phyloP scores from a whole-genome alignment of 768 basidiomycete genomes.

The Rhizopogon rudus region DNA sequence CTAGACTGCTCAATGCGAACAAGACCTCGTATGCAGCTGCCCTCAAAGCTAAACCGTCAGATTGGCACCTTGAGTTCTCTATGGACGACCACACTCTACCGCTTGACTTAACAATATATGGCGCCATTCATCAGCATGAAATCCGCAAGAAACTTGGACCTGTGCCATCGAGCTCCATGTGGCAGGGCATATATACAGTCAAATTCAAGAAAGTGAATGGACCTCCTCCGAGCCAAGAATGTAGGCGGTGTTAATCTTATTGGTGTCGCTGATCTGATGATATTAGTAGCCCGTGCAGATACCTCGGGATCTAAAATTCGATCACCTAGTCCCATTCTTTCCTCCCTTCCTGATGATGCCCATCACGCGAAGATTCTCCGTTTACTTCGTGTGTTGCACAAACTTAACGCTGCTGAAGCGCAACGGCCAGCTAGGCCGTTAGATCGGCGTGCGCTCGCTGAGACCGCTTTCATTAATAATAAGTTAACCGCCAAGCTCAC shows the following conservation, averaged over 20 bases:
- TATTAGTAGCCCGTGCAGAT: slow-evolving; percentile 24
- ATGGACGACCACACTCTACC: slow-evolving; percentile 86
- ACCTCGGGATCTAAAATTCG: slow-evolving; percentile 44
- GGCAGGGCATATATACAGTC: slow-evolving; percentile 88
- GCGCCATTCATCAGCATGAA: slow-evolving; percentile 92
- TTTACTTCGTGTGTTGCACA: slow-evolving; percentile 82
- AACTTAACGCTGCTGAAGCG: slow-evolving; percentile 68
- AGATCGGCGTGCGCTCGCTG: slow-evolving; percentile 58
- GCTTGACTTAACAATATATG: slow-evolving; percentile 90
- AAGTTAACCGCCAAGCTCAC: slow-evolving; percentile 98
- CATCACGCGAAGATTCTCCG: slow-evolving; percentile 89
- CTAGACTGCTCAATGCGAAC: slow-evolving; percentile 27
- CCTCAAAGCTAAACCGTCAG: slow-evolving; percentile 85
- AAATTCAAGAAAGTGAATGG: slow-evolving; percentile 92
- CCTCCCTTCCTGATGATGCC: slow-evolving; percentile 79
- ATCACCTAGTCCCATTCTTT: slow-evolving; percentile 62
- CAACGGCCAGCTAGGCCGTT: slow-evolving; percentile 48
- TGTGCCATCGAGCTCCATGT: slow-evolving; percentile 67
- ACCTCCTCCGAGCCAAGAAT: slow-evolving; percentile 59
- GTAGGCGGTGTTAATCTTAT: slow-evolving; percentile 33
- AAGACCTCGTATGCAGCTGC: slow-evolving; percentile 89
- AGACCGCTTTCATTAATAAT: slow-evolving; percentile 92
- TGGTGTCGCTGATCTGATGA: neutral
- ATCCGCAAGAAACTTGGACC: slow-evolving; percentile 67
- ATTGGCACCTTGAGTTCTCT: slow-evolving; percentile 96